Evolutionary conservation across 2,329 filamentous ascomycete genomes (phyloP), one percentile per base, ranked within the genome.

Genomic region (Thelonectria rubi): DNA sequence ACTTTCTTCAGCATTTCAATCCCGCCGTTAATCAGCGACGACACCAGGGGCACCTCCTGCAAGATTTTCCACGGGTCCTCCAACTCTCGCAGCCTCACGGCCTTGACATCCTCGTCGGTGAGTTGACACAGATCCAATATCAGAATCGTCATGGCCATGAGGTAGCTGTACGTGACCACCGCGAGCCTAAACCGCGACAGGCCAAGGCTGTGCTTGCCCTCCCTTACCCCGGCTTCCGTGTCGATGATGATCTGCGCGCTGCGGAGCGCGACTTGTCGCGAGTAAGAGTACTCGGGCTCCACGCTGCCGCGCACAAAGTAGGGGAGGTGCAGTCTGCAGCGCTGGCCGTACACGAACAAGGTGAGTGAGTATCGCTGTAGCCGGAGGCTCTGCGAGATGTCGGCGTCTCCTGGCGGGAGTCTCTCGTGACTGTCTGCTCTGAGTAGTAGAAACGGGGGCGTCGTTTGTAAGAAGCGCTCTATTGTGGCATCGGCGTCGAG

Each of bases 281-380:
- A 77, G 52, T 72, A 73, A 9, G 74, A 67, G 57, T 74, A 77
- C 2, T 64, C 58, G 18, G 74, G 70, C 34, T 77, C 75, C 1
- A 76, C 68, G 3, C 73, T 70, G 3, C 75, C 75, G 34, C 75
- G 73, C 2, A 74, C 73, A 14, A 77, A 62, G 55, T 72, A 77
- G 5, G 75, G 75, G 9, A 77, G 70, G 52, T 77, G 75, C 12
- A 77, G 61, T 53, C 74, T 76, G 62, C 75, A 77, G 9, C 74
- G 65, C 39, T 77, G 74, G 0, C 74, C 74, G 30, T 76, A 70
- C 5, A 76, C 53, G 14, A 76, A 69, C 2, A 76, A 55, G 26
- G 72, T 75, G 43, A 77, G 68, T 11, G 72, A 66, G 55, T 77
- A 74, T 8, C 75, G 72, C 43, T 77, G 75, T 17, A 75, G 58